phyloP scores from a whole-genome alignment of 2,329 filamentous ascomycete genomes.

The Chrysoporthe deuterocubensis region DNA sequence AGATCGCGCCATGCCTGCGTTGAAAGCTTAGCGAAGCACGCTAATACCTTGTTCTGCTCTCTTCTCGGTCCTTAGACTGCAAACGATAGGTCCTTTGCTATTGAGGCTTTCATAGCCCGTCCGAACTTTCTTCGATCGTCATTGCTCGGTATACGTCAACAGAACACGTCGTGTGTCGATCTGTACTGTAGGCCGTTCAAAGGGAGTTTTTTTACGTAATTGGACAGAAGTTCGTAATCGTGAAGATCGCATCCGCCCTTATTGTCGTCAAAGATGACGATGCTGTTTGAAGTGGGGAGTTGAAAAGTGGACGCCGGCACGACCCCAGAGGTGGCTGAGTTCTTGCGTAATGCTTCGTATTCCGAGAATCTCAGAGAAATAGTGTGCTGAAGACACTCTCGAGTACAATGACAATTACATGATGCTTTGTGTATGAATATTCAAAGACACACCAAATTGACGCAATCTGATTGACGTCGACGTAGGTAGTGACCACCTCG shows the following conservation, averaged over 20 bases:
- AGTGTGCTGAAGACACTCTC: not conserved
- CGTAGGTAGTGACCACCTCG: no score
- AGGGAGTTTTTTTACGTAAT: not conserved
- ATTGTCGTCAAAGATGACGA: not conserved
- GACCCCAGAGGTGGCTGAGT: not conserved
- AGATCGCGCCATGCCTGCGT: no score
- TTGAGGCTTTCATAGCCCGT: not conserved
- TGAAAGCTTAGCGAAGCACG: not conserved
- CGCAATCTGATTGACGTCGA: no score
- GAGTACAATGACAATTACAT: no score
- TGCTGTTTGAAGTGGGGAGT: not conserved
- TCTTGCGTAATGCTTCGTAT: not conserved
- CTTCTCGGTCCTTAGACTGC: no score
- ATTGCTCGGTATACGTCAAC: not conserved
- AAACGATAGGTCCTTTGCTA: not conserved
- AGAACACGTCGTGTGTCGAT: not conserved
- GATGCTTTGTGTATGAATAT: no score
- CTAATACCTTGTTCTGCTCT: not conserved
- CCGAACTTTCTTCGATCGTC: not conserved
- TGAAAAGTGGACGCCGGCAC: conserved; percentile 1
- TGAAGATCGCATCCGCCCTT: not conserved
- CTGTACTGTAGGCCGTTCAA: not conserved
- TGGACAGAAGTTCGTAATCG: not conserved
- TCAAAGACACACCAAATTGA: no score
- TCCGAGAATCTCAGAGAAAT: not conserved